Conservation (phyloP, 2,329 filamentous ascomycete species). For the Epichloe brachyelytri region DNA sequence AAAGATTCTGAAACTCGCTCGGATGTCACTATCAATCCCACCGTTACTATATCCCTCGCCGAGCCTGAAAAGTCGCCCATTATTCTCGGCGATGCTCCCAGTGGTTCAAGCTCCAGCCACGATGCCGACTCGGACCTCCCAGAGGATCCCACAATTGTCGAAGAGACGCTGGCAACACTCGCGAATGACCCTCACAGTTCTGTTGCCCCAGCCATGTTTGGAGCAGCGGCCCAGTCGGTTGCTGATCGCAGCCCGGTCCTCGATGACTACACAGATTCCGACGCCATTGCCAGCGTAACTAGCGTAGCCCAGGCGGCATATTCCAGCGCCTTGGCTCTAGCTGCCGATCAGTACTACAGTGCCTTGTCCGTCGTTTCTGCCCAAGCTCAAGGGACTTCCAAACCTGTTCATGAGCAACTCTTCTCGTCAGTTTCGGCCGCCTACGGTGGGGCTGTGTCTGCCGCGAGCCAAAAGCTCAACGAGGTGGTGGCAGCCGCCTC, state of each 20-base stretch:
- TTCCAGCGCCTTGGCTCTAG: slow-evolving; percentile 49
- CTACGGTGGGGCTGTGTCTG: slow-evolving; percentile 52
- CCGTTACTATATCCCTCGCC: neutral
- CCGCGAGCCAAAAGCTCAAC: slow-evolving; percentile 46
- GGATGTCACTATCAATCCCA: neutral
- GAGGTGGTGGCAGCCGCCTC: slow-evolving; percentile 42
- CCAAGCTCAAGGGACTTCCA: slow-evolving; percentile 54
- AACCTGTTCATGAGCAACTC: slow-evolving; percentile 57
- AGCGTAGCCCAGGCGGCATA: slow-evolving; percentile 45
- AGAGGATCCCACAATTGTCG: neutral
- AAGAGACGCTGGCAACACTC: neutral
- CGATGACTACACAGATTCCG: slow-evolving; percentile 27
- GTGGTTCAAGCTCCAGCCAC: neutral
- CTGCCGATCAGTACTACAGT: slow-evolving; percentile 54
- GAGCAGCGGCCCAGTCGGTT: slow-evolving; percentile 37
- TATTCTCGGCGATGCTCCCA: neutral
- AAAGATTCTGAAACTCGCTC: neutral
- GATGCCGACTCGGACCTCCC: neutral
- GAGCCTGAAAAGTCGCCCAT: neutral
- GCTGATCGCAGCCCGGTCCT: slow-evolving; percentile 35
- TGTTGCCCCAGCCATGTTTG: slow-evolving; percentile 30
- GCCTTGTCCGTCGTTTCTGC: slow-evolving; percentile 55
- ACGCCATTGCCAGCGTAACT: slow-evolving; percentile 23
- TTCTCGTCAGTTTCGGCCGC: slow-evolving; percentile 54
- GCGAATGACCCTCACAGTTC: slow-evolving; percentile 12